Evolutionary conservation across 2,329 filamentous ascomycete genomes (phyloP).

Genomic region (Diplodia corticola): DNA sequence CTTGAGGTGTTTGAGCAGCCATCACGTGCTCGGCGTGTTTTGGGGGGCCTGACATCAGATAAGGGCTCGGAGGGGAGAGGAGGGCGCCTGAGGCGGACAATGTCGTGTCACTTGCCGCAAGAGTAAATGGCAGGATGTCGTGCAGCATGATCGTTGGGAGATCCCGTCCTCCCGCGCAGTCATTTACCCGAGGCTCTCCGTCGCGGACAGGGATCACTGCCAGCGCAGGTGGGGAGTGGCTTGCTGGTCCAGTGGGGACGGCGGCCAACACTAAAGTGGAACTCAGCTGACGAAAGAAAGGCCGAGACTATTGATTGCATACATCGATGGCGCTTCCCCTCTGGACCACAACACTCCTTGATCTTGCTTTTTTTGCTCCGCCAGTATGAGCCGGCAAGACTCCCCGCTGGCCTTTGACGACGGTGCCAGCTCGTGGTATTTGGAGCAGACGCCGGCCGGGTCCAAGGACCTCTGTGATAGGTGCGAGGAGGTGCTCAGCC

Average conservation of each 20-base stretch:
- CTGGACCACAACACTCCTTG: neutral
- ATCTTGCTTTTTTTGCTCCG: neutral
- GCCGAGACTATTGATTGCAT: neutral
- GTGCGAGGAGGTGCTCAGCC: neutral
- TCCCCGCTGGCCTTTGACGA: neutral
- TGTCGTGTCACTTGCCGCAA: neutral
- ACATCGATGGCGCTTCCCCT: neutral
- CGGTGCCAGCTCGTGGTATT: neutral
- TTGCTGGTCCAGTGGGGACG: neutral
- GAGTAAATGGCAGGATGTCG: neutral
- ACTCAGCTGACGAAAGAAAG: neutral
- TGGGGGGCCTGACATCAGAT: neutral
- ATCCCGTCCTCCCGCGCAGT: neutral
- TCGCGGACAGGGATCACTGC: neutral
- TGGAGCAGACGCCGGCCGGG: neutral
- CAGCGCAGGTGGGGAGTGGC: neutral
- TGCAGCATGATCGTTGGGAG: neutral
- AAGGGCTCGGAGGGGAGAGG: neutral
- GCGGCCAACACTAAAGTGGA: neutral
- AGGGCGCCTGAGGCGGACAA: neutral
- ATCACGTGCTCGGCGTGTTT: neutral
- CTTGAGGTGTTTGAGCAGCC: neutral
- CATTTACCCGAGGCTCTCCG: neutral
- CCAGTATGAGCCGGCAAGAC: neutral
- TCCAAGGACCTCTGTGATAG: neutral